Conservation (phyloP, 2,329 filamentous ascomycete genomes). For the Trichoderma gracile region DNA sequence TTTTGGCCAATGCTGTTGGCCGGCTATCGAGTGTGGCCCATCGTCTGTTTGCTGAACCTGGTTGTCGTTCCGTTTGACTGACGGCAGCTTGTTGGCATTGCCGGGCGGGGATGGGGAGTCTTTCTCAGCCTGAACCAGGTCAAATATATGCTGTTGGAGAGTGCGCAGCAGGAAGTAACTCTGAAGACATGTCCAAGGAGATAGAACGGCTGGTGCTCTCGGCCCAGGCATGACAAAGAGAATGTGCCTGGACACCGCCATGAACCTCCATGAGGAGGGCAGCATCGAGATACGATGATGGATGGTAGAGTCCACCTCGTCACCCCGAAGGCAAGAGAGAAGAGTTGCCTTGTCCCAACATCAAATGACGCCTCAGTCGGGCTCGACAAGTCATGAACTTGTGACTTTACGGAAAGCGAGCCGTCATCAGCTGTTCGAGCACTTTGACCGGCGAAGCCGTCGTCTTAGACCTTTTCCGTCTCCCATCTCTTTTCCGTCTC, state of each 20-base stretch:
- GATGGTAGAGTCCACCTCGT: not conserved
- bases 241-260: not conserved
- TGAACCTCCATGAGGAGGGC: too few species aligned
- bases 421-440: not conserved
- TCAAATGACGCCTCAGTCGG: not conserved
- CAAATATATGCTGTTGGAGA: not conserved
- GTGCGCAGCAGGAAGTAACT: not conserved
- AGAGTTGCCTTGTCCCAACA: not conserved
- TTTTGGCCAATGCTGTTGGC: conserved; percentile 24
- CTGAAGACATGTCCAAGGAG: not conserved
- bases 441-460: conserved; percentile 7
- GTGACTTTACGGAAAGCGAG: not conserved
- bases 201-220: not conserved
- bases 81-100: conserved; percentile 21
- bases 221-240: not conserved
- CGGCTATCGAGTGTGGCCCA: conserved; percentile 18
- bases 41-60: conserved; percentile 20
- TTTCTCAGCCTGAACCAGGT: conserved; percentile 24
- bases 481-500: conserved; percentile 11
- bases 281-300: not conserved
- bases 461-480: conserved; percentile 13
- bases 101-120: conserved; percentile 20
- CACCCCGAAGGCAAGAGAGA: not conserved
- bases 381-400: not conserved
- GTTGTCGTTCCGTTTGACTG: conserved; percentile 21